phyloP scores from a whole-genome alignment of 305 asterid genomes.

The Lippia alba region DNA sequence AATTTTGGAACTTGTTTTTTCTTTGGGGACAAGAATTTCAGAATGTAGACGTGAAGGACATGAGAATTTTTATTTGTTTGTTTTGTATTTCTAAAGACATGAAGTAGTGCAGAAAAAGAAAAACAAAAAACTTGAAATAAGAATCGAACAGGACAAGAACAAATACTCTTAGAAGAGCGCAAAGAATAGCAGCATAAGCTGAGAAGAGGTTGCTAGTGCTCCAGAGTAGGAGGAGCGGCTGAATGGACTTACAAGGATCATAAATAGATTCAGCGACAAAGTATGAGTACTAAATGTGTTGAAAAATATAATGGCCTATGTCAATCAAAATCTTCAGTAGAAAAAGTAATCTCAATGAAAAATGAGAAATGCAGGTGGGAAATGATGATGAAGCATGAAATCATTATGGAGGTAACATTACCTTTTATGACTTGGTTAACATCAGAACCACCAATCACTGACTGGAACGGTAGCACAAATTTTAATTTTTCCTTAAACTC shows the following conservation, averaged over 20 bases:
- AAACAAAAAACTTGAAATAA: too few relatives aligned
- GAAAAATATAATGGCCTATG: not conserved
- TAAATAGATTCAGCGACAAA: conserved; percentile 26
- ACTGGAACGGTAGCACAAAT: conserved; percentile 55
- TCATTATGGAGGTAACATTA: conserved; percentile 31
- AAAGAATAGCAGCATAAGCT: too few relatives aligned
- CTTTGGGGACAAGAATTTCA: too few relatives aligned
- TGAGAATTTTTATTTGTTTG: too few relatives aligned
- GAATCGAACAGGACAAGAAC: too few relatives aligned
- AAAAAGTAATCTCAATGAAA: conserved; percentile 22
- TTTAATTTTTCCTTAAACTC: conserved; percentile 63
- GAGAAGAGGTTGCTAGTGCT: too few relatives aligned
- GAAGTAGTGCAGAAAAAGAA: too few relatives aligned
- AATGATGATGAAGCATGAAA: conserved; percentile 10
- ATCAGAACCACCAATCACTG: conserved; percentile 66
- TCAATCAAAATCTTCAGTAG: conserved; percentile 22
- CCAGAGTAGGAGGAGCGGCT: too few relatives aligned
- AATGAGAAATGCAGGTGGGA: conserved; percentile 27
- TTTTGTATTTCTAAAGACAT: too few relatives aligned
- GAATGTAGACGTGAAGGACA: too few relatives aligned
- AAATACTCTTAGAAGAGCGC: too few relatives aligned
- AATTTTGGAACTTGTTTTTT: too few relatives aligned
- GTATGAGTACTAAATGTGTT: conserved; percentile 2
- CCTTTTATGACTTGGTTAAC: conserved; percentile 58
- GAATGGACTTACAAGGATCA: not conserved